Evolutionary conservation across 164 flowering plant genomes (phyloP), one percentile per base, ranked within the genome.

Genomic region (Liquidambar formosana): DNA sequence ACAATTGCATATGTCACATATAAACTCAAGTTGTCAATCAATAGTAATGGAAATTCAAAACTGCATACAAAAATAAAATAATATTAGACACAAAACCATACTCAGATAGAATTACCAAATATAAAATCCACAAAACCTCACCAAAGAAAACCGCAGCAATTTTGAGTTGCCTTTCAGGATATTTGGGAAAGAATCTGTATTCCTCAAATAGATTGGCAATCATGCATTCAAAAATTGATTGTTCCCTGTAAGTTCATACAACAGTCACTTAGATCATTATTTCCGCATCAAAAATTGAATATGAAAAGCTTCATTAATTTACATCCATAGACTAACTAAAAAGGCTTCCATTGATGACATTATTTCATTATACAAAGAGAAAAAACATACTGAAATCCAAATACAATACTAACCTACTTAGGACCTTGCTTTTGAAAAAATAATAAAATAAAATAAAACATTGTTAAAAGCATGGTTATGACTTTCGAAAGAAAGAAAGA

Each of bases 71-170:
- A 49, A 49, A 49, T 15, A 15, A 16, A 49, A 49, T 15, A 16
- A 16, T 10, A 33, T 16, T 16, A 51, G 22, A 21, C 21, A 22
- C 16, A 23, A 57, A 25, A 57, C 2, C 18, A 23, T 12, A 63
- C 41, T 6, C 1, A 66, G 5, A 25, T 47, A 41, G 38, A 25
- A 8, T 47, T 45, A 18, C 27, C 22, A 33, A 44, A 44, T 62
- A 46, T 4, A 38, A 57, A 10, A 51, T 10, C 2, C 22, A 25
- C 10, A 52, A 21, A 23, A 26, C 69, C 83, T 80, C 71, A 96
- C 99, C 99, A 80, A 93, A 89, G 45, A 96, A 90, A 67, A 87
- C 80, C 8, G 98, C 98, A 57, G 96, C 93, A 72, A 96, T 86
- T 76, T 80, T 92, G 19, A 96, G 90, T 78, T 96, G 97, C 68